Evolutionary conservation across 495 filamentous ascomycete genomes (phyloP).

Genomic region (Lepidopterella palustris): DNA sequence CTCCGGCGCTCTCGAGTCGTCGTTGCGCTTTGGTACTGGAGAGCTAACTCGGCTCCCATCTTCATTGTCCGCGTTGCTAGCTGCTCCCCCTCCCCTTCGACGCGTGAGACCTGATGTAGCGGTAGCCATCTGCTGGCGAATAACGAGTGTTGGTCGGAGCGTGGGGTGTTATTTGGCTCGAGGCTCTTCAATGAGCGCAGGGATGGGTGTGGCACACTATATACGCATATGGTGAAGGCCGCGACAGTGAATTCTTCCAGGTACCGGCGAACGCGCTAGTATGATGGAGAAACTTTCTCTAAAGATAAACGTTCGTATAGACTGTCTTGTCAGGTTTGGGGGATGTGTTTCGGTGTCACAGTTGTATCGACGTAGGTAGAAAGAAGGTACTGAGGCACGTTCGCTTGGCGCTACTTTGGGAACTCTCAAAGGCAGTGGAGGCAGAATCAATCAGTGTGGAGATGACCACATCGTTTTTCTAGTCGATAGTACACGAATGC

Average conservation of each 20-base stretch:
- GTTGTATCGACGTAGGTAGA: conserved; percentile 2
- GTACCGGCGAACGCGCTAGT: not conserved
- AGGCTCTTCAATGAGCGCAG: conserved; percentile 19
- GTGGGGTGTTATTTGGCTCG: conserved; percentile 16
- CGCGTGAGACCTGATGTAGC: conserved; percentile 58
- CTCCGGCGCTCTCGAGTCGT: conserved; percentile 66
- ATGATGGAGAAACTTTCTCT: not conserved
- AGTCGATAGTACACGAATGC: conserved; percentile 15
- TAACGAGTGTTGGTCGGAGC: conserved; percentile 14
- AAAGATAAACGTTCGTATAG: not conserved
- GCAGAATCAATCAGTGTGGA: not conserved
- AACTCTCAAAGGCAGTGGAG: not conserved
- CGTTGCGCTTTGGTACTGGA: conserved; percentile 53
- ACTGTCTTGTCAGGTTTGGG: conserved; percentile 3
- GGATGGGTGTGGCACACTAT: conserved; percentile 8
- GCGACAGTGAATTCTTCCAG: not conserved
- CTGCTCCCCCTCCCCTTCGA: conserved; percentile 62
- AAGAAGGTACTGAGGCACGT: not conserved
- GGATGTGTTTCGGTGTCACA: conserved; percentile 6
- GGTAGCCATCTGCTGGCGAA: conserved; percentile 17
- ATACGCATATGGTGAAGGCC: conserved; percentile 16
- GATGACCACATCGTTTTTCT: conserved; percentile 1
- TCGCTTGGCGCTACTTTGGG: conserved; percentile 10
- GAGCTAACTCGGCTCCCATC: conserved; percentile 60
- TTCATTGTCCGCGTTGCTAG: conserved; percentile 51